Base-by-base conservation (phyloP, 176 grass and related monocot genomes). In the Oryza glaberrima region DNA sequence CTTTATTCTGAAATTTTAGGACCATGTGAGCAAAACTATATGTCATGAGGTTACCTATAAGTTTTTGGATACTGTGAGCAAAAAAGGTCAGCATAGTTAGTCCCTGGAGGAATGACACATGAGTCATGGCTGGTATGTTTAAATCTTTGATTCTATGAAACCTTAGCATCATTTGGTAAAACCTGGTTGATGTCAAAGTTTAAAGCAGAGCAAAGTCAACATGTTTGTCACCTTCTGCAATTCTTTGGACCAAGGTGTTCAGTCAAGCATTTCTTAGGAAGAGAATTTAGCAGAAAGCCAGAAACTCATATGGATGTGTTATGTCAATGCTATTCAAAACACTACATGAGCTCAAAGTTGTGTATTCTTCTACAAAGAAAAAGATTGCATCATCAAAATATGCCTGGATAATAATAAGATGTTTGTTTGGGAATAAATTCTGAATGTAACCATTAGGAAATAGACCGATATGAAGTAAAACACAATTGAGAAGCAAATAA, bases 191-290 rank as follows among this genome's bases (percentile, higher is more conserved):
- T 6, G 54, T 8, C 54, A n/a, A 20, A 20, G 54, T 60, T 2
- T 69, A 9, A 38, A 26, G 20, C 20, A 3, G 12, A 23, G 11
- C n/a, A 15, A 61, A 17, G 40, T 22, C 30, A 41, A 69, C 22
- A 30, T 5, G 7, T 41, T 43, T n/a, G 2, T 13, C 16, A 7
- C 19, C 35, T 32, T 77, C 23, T 45, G 13, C 6, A 61, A 11
- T 54, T 40, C 1, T 75, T 35, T 67, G 56, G 19, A 67, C n/a
- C 0, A 38, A 40, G 6, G 36, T 58, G 11, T 67, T 36, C 61
- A 67, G 10, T 51, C 58, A 67, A 71, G 36, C 32, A 78, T 61
- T 70, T 6, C 70, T 78, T 85, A 78, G 66, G 23, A 46, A 78
- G 15, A 70, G 23, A 49, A 78, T 77, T 70, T 85, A 46, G 48